Conservation (phyloP, 441 rosid genomes). For the Brassica balearica region DNA sequence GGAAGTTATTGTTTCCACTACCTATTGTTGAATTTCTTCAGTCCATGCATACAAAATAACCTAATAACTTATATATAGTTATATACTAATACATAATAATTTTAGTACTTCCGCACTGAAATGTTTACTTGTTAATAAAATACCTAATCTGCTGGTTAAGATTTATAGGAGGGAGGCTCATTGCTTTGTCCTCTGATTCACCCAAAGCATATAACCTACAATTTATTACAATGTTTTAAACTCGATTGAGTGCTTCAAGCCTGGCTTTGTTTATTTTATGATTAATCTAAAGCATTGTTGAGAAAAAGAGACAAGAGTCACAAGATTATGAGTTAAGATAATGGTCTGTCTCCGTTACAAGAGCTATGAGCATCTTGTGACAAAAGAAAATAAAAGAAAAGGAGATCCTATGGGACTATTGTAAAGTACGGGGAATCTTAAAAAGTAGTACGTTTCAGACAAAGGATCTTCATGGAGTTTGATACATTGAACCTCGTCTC, state of each 20-base stretch:
- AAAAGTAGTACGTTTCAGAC: conserved; percentile 32
- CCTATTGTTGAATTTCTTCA: background rate
- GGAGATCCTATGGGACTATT: conserved; percentile 13
- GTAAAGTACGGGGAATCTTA: conserved; percentile 43
- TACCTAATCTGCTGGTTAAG: background rate
- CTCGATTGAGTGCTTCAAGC: conserved; percentile 22
- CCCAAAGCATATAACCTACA: background rate
- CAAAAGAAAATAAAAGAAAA: background rate
- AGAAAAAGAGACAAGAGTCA: conserved; percentile 33
- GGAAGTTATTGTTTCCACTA: background rate
- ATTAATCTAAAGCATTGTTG: conserved; percentile 27
- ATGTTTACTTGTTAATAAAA: background rate
- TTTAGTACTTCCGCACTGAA: background rate
- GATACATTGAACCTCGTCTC: conserved; percentile 39
- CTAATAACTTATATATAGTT: background rate
- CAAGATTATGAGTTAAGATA: conserved; percentile 24
- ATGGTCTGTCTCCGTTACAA: conserved; percentile 25
- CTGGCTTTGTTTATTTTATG: conserved; percentile 24
- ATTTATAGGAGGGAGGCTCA: conserved; percentile 37
- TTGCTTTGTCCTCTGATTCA: conserved; percentile 15
- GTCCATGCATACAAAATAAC: background rate
- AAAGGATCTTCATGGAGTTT: conserved; percentile 32
- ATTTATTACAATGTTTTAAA: background rate
- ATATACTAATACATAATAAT: background rate
- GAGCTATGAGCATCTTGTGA: conserved; percentile 14